Evolutionary conservation across 257 asterid genomes (phyloP).

Genomic region (Marsdenia floribunda): DNA sequence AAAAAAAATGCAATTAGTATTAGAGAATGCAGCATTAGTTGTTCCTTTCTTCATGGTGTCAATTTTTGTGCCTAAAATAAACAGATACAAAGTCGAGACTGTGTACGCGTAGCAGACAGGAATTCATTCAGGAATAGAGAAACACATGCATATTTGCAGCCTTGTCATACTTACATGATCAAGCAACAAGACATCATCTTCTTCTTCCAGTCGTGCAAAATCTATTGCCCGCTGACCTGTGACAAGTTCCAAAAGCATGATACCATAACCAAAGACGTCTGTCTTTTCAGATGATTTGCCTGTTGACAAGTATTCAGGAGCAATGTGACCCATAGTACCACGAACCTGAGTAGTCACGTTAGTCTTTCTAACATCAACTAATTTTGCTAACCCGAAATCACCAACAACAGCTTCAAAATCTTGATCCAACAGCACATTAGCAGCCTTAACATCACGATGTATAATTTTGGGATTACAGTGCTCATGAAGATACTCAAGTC

Average conservation of each 20-base stretch:
- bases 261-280: slow-evolving; percentile 94
- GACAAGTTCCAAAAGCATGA: slow-evolving; percentile 86
- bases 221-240: slow-evolving; percentile 97
- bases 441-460: slow-evolving; percentile 98
- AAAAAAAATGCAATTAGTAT: not conserved
- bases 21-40: not conserved
- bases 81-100: not conserved
- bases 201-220: slow-evolving; percentile 94
- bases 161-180: slow-evolving; percentile 65
- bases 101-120: not conserved
- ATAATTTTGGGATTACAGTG: slow-evolving; percentile 94
- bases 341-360: slow-evolving; percentile 97
- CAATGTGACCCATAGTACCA: slow-evolving; percentile 99
- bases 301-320: slow-evolving; percentile 93
- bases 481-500: slow-evolving; percentile 88
- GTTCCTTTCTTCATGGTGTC: not conserved
- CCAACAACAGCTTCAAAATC: slow-evolving; percentile 96
- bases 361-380: slow-evolving; percentile 82
- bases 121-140: not conserved
- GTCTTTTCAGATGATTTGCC: slow-evolving; percentile 96
- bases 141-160: not conserved
- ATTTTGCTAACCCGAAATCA: slow-evolving; percentile 93
- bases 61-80: not conserved
- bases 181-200: slow-evolving; percentile 87
- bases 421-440: slow-evolving; percentile 85